Evolutionary conservation across 306 rosid genomes (phyloP), one percentile per base, ranked within the genome.

Genomic region (Nissolia schottii): DNA sequence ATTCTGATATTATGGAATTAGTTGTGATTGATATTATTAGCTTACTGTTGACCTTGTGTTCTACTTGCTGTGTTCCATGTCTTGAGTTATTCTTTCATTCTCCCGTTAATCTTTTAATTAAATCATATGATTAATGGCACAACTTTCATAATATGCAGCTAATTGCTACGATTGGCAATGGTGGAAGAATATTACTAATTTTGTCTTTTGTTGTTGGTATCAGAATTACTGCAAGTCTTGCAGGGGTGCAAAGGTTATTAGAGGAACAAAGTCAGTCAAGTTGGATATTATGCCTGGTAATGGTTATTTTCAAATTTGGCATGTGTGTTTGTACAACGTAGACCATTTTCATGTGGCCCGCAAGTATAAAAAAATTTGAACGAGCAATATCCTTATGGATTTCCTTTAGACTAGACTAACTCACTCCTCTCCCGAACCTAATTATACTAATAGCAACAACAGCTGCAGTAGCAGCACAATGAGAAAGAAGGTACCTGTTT

Each of bases 141-240:
- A 43, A 29, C 13, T 0, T 54, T 73, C 4, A 67, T 60, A 40
- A 61, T 37, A 29, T 69, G 40, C 40, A 40, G 13, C 49, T 19
- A 7, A 70, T 64, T 19, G 35, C 35, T 49, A 70, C 71, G 54
- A 31, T 29, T 15, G 67, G 23, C 66, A 65, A 11, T 6, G 40
- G 27, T 60, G 55, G 5, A 40, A 22, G 66, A 49, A 64, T 27
- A 16, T 70, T 67, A 15, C 3, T 61, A 23, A 63, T 7, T 64
- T 73, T 4, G n/a, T 77, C 7, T 40, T 49, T 55, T 67, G 11
- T 62, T 68, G 55, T 40, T 53, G 57, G 68, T 69, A 24, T 48
- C 83, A 84, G 88, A 74, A 12, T 80, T 87, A 64, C 76, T 93
- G 98, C 87, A 76, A 73, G 70, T 80, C 97, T 23, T 94, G 98